phyloP scores from a whole-genome alignment of 108 stramenopile species.

The Cyclostephanos tholiformis region DNA sequence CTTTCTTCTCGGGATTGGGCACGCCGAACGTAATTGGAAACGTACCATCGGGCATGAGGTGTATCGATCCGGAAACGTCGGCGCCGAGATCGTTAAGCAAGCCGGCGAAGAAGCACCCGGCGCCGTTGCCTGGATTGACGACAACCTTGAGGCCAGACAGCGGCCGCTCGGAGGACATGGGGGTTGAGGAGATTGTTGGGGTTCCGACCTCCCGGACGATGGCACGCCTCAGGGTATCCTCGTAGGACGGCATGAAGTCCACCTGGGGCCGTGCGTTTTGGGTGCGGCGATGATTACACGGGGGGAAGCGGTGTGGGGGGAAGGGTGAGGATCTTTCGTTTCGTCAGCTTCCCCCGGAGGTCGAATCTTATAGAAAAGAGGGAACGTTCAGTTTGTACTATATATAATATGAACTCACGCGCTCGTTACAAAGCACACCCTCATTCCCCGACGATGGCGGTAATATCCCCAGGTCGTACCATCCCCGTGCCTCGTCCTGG shows the following conservation, averaged over 20 bases:
- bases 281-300: too few species aligned
- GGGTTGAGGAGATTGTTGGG: background rate
- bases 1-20: slow-evolving; percentile 82
- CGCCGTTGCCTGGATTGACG: slow-evolving; percentile 81
- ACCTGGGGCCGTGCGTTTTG: too few species aligned
- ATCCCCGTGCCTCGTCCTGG: slow-evolving; percentile 39
- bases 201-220: slow-evolving; percentile 50
- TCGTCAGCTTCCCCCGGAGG: background rate
- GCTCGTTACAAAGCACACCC: slow-evolving; percentile 60
- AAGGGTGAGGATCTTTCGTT: too few species aligned
- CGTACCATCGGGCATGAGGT: slow-evolving; percentile 57
- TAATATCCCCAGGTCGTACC: slow-evolving; percentile 64
- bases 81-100: slow-evolving; percentile 74
- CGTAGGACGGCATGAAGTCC: slow-evolving; percentile 73
- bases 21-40: slow-evolving; percentile 66
- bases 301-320: too few species aligned
- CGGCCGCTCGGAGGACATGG: slow-evolving; percentile 30
- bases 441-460: slow-evolving; percentile 69
- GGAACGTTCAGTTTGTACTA: too few species aligned
- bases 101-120: slow-evolving; percentile 72
- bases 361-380: too few species aligned
- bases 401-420: slow-evolving; percentile 13
- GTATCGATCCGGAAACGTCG: slow-evolving; percentile 60
- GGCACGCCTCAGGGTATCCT: slow-evolving; percentile 49
- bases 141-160: slow-evolving; percentile 70